Percentiles rank a stretch among this genome's conserved stretches.
These are phyloP conservation scores for Neurospora africana DNA, from an alignment of 495 filamentous ascomycete species.

Conservation along the genomic window DNA sequence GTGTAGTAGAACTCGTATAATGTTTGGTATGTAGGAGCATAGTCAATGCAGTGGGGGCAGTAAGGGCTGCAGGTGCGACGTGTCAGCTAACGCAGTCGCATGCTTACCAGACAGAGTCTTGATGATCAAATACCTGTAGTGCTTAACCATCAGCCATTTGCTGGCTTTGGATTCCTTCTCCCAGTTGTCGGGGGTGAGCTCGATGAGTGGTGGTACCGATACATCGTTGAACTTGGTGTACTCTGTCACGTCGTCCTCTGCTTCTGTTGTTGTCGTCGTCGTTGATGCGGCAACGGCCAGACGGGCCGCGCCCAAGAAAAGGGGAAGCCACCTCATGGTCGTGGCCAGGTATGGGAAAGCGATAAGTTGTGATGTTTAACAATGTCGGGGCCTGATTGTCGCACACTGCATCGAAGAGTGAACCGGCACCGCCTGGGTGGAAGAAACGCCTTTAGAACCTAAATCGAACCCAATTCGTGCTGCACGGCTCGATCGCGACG, in stretches of 20 bases:
- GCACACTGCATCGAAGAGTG: not conserved
- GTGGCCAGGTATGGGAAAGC: slow-evolving; percentile 11
- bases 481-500: not conserved
- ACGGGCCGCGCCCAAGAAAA: slow-evolving; percentile 32
- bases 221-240: slow-evolving; percentile 71
- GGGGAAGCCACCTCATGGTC: slow-evolving; percentile 15
- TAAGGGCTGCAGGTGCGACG: slow-evolving; percentile 34
- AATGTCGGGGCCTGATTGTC: not conserved
- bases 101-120: not conserved
- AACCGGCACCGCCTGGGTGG: not conserved
- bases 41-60: slow-evolving; percentile 69
- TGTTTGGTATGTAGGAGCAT: slow-evolving; percentile 83
- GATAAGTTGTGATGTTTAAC: not conserved
- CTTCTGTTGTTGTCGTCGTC: slow-evolving; percentile 16
- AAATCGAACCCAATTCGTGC: not conserved
- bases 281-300: slow-evolving; percentile 24
- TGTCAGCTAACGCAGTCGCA: slow-evolving; percentile 1
- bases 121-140: slow-evolving; percentile 30
- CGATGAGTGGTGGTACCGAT: slow-evolving; percentile 62
- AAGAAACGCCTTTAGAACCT: not conserved
- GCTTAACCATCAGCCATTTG: slow-evolving; percentile 40
- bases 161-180: slow-evolving; percentile 26
- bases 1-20: slow-evolving; percentile 96
- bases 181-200: slow-evolving; percentile 35
- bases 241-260: slow-evolving; percentile 25